Evolutionary conservation across 148 eudicot genomes (phyloP).

Genomic region (Euryodendron excelsum): DNA sequence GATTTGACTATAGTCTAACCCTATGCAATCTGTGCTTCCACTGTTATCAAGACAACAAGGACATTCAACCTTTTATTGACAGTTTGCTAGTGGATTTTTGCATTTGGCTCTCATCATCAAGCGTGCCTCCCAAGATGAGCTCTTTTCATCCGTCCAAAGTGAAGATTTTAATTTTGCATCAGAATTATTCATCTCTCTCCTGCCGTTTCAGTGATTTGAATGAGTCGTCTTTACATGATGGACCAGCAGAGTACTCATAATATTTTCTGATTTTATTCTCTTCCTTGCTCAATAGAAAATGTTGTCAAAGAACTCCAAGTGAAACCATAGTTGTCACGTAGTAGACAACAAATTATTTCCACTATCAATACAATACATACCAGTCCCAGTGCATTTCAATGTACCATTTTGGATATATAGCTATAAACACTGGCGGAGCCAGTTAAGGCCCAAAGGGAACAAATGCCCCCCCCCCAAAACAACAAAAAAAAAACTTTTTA

Average conservation of each 20-base stretch:
- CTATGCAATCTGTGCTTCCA: not conserved
- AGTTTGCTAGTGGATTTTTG: not conserved
- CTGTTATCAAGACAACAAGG: not conserved
- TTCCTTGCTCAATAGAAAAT: not conserved
- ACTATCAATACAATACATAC: no score
- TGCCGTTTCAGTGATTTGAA: not conserved
- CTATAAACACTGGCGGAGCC: no score
- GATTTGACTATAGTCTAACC: not conserved
- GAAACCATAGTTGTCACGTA: no score
- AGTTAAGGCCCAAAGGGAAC: no score
- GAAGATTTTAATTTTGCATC: not conserved
- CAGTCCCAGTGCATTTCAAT: no score
- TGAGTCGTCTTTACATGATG: not conserved
- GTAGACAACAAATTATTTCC: no score
- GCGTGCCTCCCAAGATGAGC: not conserved
- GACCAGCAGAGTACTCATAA: not conserved
- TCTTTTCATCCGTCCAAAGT: not conserved
- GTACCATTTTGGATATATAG: no score
- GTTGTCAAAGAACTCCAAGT: not conserved
- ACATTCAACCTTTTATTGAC: not conserved
- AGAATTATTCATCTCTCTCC: not conserved
- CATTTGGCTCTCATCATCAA: not conserved
- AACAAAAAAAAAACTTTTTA: no score
- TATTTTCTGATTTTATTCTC: not conserved
- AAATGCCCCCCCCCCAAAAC: no score